A percentile compares a stretch with the other conserved stretches of the same genome.
phyloP scores from a whole-genome alignment of 331 rosid species.

The Erythrophleum ivorense region DNA sequence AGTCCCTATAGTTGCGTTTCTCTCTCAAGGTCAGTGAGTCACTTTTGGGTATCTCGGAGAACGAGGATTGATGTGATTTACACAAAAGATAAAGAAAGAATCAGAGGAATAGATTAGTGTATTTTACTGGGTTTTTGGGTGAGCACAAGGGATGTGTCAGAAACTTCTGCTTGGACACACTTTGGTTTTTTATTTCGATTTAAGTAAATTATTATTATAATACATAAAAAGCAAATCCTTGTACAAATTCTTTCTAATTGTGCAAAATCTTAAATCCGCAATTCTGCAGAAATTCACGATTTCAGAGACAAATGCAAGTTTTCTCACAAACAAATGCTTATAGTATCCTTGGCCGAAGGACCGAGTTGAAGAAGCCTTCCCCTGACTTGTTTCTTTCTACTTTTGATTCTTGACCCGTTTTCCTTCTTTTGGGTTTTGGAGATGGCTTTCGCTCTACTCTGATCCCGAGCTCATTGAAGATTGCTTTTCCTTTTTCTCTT shows the following conservation, averaged over 20 bases:
- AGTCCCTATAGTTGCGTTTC: not conserved
- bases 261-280: not conserved
- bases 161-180: conserved; percentile 51
- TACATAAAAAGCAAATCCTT: not conserved
- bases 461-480: conserved; percentile 75
- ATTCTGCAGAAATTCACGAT: not conserved
- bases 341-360: conserved; percentile 39
- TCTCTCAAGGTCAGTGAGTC: conserved; percentile 38
- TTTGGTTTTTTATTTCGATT: conserved; percentile 46
- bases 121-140: not conserved
- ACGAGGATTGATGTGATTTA: conserved; percentile 47
- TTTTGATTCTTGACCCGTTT: conserved; percentile 61
- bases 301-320: conserved; percentile 2
- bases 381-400: conserved; percentile 52
- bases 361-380: conserved; percentile 48
- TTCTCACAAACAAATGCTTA: not conserved
- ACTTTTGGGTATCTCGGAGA: conserved; percentile 32
- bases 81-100: conserved; percentile 43
- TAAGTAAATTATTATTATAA: not conserved
- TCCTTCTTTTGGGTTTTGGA: conserved; percentile 56
- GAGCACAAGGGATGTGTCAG: conserved; percentile 47
- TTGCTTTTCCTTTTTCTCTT: conserved; percentile 54
- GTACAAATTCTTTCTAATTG: not conserved
- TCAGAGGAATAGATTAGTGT: not conserved
- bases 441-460: conserved; percentile 52